phyloP scores from a whole-genome alignment of 306 rosid species.

The Casuarina equisetifolia region DNA sequence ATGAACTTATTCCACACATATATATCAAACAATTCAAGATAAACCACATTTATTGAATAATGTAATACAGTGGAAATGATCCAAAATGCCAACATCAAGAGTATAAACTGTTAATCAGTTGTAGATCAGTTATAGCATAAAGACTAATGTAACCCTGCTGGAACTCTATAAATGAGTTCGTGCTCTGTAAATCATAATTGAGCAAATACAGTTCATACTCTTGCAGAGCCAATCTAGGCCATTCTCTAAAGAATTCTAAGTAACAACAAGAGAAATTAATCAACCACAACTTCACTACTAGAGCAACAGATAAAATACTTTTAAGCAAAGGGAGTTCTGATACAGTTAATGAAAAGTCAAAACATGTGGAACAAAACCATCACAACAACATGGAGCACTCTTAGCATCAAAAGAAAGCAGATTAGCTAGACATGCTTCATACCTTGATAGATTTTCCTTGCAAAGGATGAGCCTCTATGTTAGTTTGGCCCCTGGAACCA shows the following conservation, averaged over 20 bases:
- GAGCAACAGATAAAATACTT: not conserved
- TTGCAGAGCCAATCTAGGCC: too few relatives aligned
- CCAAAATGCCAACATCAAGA: not conserved
- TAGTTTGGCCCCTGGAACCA: constrained; percentile 55
- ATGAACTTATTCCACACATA: not conserved
- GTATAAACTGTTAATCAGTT: too few relatives aligned
- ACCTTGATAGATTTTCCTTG: constrained; percentile 60
- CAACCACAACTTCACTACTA: not conserved
- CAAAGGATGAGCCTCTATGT: constrained; percentile 36
- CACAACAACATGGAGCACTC: not conserved
- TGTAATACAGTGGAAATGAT: not conserved
- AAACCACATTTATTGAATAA: constrained; percentile 3
- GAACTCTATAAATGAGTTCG: too few relatives aligned
- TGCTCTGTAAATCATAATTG: too few relatives aligned
- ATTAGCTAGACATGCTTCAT: constrained; percentile 16
- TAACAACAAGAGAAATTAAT: not conserved
- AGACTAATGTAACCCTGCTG: too few relatives aligned
- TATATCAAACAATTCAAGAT: not conserved
- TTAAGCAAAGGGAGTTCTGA: not conserved
- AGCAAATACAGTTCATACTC: too few relatives aligned
- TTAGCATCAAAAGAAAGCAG: not conserved
- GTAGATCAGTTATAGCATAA: too few relatives aligned
- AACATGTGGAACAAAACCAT: not conserved
- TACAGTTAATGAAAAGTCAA: not conserved
- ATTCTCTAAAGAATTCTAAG: not conserved